phyloP scores from a whole-genome alignment of 441 rosid genomes.

The Codiaeum variegatum region DNA sequence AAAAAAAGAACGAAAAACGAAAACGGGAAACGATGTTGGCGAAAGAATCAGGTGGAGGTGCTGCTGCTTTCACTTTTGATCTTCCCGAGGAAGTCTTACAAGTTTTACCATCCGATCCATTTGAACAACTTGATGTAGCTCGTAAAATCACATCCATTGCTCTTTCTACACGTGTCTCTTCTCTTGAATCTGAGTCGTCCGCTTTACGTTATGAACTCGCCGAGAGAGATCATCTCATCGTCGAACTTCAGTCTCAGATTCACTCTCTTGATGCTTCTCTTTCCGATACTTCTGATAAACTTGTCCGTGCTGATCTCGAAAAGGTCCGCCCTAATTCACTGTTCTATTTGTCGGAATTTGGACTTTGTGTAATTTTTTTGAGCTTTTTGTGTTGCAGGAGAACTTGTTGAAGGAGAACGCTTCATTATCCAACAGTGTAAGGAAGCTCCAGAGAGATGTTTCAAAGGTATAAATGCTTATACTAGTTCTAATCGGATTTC shows the following conservation, averaged over 20 bases:
- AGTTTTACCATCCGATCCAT: slow-evolving; percentile 78
- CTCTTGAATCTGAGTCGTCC: slow-evolving; percentile 73
- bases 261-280: slow-evolving; percentile 61
- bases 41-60: slow-evolving; percentile 35
- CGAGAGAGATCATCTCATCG: slow-evolving; percentile 55
- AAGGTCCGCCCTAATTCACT: slow-evolving; percentile 48
- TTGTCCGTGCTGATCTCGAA: slow-evolving; percentile 48
- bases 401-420: slow-evolving; percentile 55
- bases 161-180: slow-evolving; percentile 72
- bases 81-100: slow-evolving; percentile 67
- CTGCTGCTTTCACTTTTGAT: slow-evolving; percentile 52
- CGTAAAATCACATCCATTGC: slow-evolving; percentile 95
- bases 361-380: background rate
- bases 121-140: slow-evolving; percentile 86
- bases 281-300: slow-evolving; percentile 53
- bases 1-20: background rate
- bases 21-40: slow-evolving; percentile 31
- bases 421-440: slow-evolving; percentile 51
- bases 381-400: slow-evolving; percentile 42
- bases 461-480: slow-evolving; percentile 43
- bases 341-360: background rate
- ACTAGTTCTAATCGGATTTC: background rate
- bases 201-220: slow-evolving; percentile 46
- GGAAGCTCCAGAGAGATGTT: slow-evolving; percentile 88
- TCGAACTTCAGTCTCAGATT: slow-evolving; percentile 58